Conservation (phyloP, 495 filamentous ascomycete genomes). For the Zalerion maritima region DNA sequence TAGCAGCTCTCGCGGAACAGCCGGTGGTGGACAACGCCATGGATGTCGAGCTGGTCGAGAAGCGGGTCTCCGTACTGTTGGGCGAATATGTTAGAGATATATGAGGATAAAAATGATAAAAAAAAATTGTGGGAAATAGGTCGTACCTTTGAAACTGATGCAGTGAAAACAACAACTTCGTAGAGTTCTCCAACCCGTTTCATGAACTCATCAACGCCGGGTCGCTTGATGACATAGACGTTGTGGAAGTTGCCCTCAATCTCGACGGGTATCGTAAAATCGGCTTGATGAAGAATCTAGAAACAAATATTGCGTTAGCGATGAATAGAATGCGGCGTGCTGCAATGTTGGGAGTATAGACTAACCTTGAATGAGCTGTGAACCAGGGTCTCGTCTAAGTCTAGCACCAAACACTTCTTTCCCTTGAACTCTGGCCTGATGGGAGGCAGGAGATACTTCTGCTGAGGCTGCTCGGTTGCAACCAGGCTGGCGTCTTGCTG, state of each 20-base stretch:
- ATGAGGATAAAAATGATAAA: background rate
- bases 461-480: constrained; percentile 29
- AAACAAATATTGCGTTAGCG: constrained; percentile 6
- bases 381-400: constrained; percentile 95
- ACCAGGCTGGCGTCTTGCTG: constrained; percentile 18
- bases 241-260: constrained; percentile 99
- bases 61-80: constrained; percentile 87
- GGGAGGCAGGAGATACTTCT: constrained; percentile 69
- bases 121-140: background rate
- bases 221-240: constrained; percentile 97
- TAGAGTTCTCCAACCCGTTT: constrained; percentile 96
- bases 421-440: constrained; percentile 61
- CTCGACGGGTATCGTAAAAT: constrained; percentile 98
- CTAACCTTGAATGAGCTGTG: constrained; percentile 98
- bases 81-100: constrained; percentile 7
- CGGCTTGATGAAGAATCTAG: constrained; percentile 91
- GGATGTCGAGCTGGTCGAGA: constrained; percentile 93
- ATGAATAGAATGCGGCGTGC: background rate
- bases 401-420: constrained; percentile 87
- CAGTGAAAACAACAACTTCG: constrained; percentile 97
- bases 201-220: constrained; percentile 96
- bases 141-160: constrained; percentile 91
- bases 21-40: constrained; percentile 89
- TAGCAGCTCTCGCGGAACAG: constrained; percentile 98
- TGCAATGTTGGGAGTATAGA: too few species aligned